These are phyloP conservation scores for Castanea sativa DNA, from an alignment of 306 rosid species.

Conservation along the genomic window DNA sequence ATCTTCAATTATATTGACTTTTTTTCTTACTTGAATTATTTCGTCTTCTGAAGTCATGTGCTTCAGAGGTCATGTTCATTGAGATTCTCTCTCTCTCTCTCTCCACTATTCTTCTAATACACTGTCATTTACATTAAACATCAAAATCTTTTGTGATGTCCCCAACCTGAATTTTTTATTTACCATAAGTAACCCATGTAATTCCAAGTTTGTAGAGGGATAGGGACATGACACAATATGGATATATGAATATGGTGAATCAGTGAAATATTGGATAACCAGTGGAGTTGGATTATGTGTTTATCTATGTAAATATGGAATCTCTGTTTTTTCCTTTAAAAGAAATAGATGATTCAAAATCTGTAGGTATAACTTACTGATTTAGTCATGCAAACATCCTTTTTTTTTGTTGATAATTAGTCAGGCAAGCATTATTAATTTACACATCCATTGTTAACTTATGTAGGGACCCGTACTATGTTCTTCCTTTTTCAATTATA, in stretches of 20 bases:
- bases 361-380: neutral
- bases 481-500: neutral
- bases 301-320: neutral
- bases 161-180: neutral
- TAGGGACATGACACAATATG: neutral
- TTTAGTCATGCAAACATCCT: too few relatives aligned
- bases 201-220: neutral
- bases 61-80: neutral
- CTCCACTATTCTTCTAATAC: neutral
- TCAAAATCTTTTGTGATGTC: neutral
- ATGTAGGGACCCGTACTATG: neutral
- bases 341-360: neutral
- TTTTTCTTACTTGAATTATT: neutral
- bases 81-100: neutral
- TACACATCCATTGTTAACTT: neutral
- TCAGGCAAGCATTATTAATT: neutral
- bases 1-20: constrained; percentile 8
- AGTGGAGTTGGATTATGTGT: neutral
- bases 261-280: neutral
- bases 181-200: neutral
- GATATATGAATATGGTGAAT: neutral
- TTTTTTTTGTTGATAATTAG: neutral
- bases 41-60: neutral
- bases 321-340: neutral
- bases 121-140: neutral